phyloP scores from a whole-genome alignment of 2,329 filamentous ascomycete species.

The Penicillium expansum region DNA sequence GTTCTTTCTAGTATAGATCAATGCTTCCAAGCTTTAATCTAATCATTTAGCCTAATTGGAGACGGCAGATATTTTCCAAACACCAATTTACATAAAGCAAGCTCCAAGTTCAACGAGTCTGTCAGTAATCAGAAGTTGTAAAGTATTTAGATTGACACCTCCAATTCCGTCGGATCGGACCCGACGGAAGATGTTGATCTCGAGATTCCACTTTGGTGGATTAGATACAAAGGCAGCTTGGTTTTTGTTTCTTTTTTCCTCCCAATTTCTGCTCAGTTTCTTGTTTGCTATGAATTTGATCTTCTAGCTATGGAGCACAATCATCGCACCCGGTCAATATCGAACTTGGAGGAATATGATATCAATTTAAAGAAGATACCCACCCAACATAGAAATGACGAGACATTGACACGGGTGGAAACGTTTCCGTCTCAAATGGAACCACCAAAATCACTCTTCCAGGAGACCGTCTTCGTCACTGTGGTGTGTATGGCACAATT shows the following conservation, averaged over 20 bases:
- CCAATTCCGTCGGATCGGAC: too few relatives aligned
- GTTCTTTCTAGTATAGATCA: not conserved
- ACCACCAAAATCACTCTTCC: not conserved
- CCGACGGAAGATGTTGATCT: too few relatives aligned
- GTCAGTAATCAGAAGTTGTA: too few relatives aligned
- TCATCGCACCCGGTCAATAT: not conserved
- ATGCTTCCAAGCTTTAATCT: not conserved
- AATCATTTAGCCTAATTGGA: not conserved
- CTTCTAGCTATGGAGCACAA: not conserved
- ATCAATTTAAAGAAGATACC: not conserved
- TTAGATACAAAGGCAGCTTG: too few relatives aligned
- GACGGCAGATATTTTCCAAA: not conserved
- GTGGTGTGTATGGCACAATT: not conserved
- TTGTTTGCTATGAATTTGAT: not conserved
- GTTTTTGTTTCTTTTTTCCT: not conserved
- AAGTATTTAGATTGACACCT: too few relatives aligned
- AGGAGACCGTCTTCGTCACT: too few relatives aligned
- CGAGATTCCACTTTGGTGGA: too few relatives aligned
- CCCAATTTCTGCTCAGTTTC: not conserved
- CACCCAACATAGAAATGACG: not conserved
- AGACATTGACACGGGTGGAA: not conserved
- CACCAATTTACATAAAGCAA: not conserved
- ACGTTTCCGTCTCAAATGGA: not conserved
- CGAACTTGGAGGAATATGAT: not conserved
- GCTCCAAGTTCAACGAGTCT: not conserved